Base-by-base conservation (phyloP, 108 stramenopile species). In the Skeletonema costatum region DNA sequence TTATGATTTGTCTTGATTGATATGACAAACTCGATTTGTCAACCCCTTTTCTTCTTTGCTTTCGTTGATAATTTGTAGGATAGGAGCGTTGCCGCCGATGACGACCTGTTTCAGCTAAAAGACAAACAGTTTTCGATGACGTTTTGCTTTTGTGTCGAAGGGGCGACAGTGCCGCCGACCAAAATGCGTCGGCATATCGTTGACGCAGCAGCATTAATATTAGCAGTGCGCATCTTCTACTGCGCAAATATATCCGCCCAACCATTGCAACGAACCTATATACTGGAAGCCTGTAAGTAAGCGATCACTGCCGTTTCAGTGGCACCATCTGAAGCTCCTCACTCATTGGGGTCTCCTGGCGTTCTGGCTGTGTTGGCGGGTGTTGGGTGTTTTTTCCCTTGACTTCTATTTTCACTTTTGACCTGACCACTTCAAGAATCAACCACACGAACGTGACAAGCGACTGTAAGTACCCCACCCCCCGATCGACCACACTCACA, bases 1-100 rank as follows among this genome's bases (percentile, higher is more conserved):
- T 64, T n/a, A 64, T 35, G 7, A 64, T 29, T 35, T 35, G 21
- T 39, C 63, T 30, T 7, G 63, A 64, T 25, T 29, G 63, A 7
- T 35, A 35, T 21, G 63, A 35, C 13, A 39, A 8, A 19, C 31
- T 64, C 8, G 63, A 35, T 64, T 35, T 39, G 17, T 64, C 38
- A 0, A 35, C 11, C 11, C 63, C 32, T 64, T 39, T 39, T 38
- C 11, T 35, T 35, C 38, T 14, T 38, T 10, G 33, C 1, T 21
- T 64, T 21, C 63, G 63, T 31, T 5, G 60, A 29, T 61, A 61
- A 61, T 61, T 61, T 61, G 14, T 61, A 33, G 60, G 60, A 31
- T 61, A 33, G 32, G 60, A 61, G 25, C 14, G 60, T 14, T 61
- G 60, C 31, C 32, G 60, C 32, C 25, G 60, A 33, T 16, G 4